Conservation (phyloP, 208 protist genomes). For the Trypanosoma mega region DNA sequence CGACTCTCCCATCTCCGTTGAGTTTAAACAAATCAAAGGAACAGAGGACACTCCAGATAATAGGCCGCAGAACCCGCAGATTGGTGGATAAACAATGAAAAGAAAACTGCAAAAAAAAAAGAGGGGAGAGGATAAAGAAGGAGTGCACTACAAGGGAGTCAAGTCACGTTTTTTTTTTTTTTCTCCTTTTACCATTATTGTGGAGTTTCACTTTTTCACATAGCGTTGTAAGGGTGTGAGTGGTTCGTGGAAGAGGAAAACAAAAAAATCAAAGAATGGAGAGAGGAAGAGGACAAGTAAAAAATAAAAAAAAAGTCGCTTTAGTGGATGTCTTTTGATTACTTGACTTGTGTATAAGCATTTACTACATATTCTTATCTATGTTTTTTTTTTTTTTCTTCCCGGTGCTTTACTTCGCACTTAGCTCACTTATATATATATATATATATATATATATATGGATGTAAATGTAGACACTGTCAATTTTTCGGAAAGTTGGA, state of each 20-base stretch:
- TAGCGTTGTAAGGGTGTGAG: too few relatives aligned
- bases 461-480: background rate
- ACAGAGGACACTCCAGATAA: constrained; percentile 86
- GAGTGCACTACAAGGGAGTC: background rate
- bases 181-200: constrained; percentile 4
- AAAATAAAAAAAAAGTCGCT: too few relatives aligned
- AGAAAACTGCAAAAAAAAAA: constrained; percentile 13
- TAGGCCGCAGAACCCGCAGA: constrained; percentile 52
- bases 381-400: background rate
- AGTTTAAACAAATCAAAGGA: constrained; percentile 89
- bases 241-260: too few relatives aligned
- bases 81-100: constrained; percentile 31
- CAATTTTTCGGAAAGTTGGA: background rate
- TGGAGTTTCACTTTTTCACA: too few relatives aligned
- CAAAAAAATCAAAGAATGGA: too few relatives aligned
- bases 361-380: background rate
- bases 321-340: too few relatives aligned
- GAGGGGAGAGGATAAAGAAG: background rate
- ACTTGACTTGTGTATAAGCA: too few relatives aligned
- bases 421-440: constrained; percentile 1
- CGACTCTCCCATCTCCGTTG: constrained; percentile 76
- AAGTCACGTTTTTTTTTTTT: constrained; percentile 1
- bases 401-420: too few relatives aligned
- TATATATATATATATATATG: background rate
- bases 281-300: too few relatives aligned